phyloP scores from a whole-genome alignment of 495 filamentous ascomycete genomes.

The Rusavskia elegans region DNA sequence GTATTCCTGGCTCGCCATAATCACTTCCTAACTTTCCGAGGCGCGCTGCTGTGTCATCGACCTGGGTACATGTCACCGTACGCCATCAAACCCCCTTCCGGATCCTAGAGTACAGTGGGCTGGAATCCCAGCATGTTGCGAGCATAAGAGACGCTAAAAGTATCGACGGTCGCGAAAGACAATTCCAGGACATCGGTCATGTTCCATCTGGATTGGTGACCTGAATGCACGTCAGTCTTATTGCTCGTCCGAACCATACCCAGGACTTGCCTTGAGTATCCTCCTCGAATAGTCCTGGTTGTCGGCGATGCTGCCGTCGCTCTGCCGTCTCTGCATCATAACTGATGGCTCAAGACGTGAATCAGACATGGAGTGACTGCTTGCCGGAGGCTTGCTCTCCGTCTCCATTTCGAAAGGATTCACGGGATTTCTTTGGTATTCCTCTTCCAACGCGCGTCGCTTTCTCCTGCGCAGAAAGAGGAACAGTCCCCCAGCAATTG shows the following conservation, averaged over 20 bases:
- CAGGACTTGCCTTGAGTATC: constrained; percentile 62
- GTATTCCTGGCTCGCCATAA: background rate
- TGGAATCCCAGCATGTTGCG: background rate
- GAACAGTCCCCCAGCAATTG: constrained; percentile 49
- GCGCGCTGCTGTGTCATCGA: no score
- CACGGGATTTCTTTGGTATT: constrained; percentile 53
- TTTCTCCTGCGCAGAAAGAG: constrained; percentile 62
- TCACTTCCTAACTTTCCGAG: background rate
- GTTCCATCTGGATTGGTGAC: constrained; percentile 32
- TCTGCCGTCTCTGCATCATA: constrained; percentile 75
- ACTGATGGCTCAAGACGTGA: constrained; percentile 73
- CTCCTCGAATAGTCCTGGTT: constrained; percentile 93
- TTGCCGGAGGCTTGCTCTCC: constrained; percentile 43
- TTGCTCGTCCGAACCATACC: background rate
- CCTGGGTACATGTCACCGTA: background rate
- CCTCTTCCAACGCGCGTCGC: constrained; percentile 59
- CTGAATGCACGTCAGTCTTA: constrained; percentile 10
- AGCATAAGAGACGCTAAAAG: background rate
- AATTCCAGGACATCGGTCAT: background rate
- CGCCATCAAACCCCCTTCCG: background rate
- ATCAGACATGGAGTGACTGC: constrained; percentile 51
- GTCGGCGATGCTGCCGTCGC: constrained; percentile 94
- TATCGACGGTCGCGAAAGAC: background rate
- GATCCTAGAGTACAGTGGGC: background rate
- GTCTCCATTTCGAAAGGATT: constrained; percentile 47